phyloP scores from a whole-genome alignment of 805 yeast genomes.

The Nakazawaea laoshanensis region DNA sequence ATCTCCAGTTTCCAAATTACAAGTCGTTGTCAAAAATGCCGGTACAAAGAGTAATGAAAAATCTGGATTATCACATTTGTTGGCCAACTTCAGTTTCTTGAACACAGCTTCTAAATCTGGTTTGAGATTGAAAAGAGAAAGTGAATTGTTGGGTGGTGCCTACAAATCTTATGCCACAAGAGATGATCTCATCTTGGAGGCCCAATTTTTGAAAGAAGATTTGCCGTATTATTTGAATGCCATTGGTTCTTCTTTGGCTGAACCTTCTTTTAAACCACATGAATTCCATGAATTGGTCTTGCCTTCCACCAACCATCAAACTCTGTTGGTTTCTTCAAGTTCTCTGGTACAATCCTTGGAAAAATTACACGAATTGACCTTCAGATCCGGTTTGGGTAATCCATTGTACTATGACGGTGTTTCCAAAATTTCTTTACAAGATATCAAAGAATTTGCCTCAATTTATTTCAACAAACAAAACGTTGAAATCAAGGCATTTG shows the following conservation, averaged over 20 bases:
- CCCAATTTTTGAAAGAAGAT: conserved; percentile 78
- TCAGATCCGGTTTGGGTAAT: conserved; percentile 83
- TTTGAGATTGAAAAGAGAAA: conserved; percentile 87
- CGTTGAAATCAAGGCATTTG: conserved; percentile 63
- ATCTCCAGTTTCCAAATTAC: conserved; percentile 63
- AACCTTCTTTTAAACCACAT: conserved; percentile 71
- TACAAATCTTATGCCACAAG: conserved; percentile 66
- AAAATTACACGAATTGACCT: conserved; percentile 70
- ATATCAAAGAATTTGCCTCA: conserved; percentile 58
- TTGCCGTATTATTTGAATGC: conserved; percentile 89
- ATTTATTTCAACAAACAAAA: conserved; percentile 62
- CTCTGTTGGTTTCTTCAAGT: conserved; percentile 38
- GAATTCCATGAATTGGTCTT: conserved; percentile 76
- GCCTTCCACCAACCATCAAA: conserved; percentile 69
- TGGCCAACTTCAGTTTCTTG: conserved; percentile 77
- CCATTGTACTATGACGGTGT: conserved; percentile 69
- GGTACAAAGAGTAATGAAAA: conserved; percentile 67
- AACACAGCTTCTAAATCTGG: conserved; percentile 81
- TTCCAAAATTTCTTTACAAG: conserved; percentile 48
- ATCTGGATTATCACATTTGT: conserved; percentile 81
- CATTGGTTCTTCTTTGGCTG: conserved; percentile 63
- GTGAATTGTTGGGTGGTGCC: conserved; percentile 86
- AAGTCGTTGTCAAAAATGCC: conserved; percentile 72
- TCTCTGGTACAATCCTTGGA: conserved; percentile 62
- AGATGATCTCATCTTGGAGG: conserved; percentile 73